These are phyloP conservation scores for Candida namnaoensis DNA, from an alignment of 805 yeast species.

Conservation along the genomic window DNA sequence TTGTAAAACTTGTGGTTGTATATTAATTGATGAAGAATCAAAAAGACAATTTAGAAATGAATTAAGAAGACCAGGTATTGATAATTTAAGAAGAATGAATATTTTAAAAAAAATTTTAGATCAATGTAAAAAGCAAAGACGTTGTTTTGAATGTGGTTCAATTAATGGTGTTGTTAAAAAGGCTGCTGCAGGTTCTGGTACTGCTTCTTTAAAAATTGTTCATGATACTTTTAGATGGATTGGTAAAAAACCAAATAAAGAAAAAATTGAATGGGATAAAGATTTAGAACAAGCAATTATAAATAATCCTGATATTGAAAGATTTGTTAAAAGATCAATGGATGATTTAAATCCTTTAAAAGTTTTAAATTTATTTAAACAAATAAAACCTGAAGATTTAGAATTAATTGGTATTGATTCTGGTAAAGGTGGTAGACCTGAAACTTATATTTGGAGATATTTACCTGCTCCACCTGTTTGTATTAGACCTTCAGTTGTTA, in stretches of 20 bases:
- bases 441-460: conserved; percentile 93
- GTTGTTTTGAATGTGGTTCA: conserved; percentile 82
- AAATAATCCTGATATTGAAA: conserved; percentile 81
- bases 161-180: conserved; percentile 95
- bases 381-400: conserved; percentile 79
- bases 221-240: conserved; percentile 96
- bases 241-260: conserved; percentile 83
- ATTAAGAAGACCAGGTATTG: conserved; percentile 78
- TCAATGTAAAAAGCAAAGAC: conserved; percentile 91
- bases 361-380: conserved; percentile 80
- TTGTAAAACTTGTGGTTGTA: conserved; percentile 81
- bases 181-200: conserved; percentile 85
- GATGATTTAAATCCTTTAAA: conserved; percentile 94
- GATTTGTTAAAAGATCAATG: conserved; percentile 75
- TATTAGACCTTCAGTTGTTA: conserved; percentile 92
- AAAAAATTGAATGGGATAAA: conserved; percentile 78
- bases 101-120: conserved; percentile 75
- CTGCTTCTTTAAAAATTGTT: conserved; percentile 89
- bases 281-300: conserved; percentile 71
- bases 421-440: conserved; percentile 85
- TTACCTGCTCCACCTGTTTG: conserved; percentile 99
- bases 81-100: conserved; percentile 87
- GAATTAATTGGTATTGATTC: conserved; percentile 89
- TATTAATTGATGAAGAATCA: conserved; percentile 65
- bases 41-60: conserved; percentile 69